Evolutionary conservation across 2,329 filamentous ascomycete species (phyloP).

Genomic region (Ophiostoma sp.): DNA sequence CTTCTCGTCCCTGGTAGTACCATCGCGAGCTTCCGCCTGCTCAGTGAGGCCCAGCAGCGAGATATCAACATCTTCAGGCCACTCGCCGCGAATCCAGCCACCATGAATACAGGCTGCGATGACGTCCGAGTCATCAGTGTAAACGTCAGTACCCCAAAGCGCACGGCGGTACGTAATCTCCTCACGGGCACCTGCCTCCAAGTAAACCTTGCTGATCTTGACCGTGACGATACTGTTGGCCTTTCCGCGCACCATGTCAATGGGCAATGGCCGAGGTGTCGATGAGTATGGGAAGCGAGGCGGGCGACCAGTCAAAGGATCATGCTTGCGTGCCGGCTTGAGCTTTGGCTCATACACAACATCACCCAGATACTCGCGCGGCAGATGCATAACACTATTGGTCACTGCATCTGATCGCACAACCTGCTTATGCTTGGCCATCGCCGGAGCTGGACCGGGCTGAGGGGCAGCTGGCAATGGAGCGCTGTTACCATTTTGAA

Average conservation of each 20-base stretch:
- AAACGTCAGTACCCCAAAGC: conserved; percentile 89
- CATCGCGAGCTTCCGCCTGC: conserved; percentile 32
- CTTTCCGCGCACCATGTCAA: conserved; percentile 63
- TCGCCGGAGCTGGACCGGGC: background rate
- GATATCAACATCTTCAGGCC: conserved; percentile 70
- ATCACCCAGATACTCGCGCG: conserved; percentile 76
- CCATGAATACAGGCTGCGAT: conserved; percentile 89
- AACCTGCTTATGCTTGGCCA: conserved; percentile 54
- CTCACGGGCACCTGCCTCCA: conserved; percentile 65
- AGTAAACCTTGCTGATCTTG: conserved; percentile 74
- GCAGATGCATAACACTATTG: conserved; percentile 62
- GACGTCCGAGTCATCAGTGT: conserved; percentile 92
- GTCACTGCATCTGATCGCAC: conserved; percentile 67
- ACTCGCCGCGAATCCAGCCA: conserved; percentile 87
- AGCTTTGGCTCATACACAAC: conserved; percentile 72
- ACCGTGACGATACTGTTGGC: conserved; percentile 89
- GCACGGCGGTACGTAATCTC: conserved; percentile 77
- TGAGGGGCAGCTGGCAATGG: background rate
- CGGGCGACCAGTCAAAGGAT: conserved; percentile 46
- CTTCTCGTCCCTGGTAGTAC: background rate
- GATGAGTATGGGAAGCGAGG: conserved; percentile 38
- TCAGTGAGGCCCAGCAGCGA: conserved; percentile 56
- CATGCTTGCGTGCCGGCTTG: conserved; percentile 46
- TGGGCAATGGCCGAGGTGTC: conserved; percentile 67
- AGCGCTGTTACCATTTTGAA: background rate